phyloP scores from a whole-genome alignment of 2,329 filamentous ascomycete species.

The Epichloe gansuensis region DNA sequence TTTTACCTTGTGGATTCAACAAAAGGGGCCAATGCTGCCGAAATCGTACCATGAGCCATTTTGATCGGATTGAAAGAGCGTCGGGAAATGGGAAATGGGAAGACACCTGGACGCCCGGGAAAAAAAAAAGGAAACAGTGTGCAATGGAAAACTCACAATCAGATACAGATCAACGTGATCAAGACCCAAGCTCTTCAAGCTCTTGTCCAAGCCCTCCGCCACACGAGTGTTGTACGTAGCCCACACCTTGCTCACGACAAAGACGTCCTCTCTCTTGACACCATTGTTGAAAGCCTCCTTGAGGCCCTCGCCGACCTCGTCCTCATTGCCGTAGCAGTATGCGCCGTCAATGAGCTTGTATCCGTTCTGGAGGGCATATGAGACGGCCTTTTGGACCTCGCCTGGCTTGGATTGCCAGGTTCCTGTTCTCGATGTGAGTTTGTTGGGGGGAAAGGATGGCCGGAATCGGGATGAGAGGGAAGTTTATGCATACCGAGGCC shows the following conservation, averaged over 20 bases:
- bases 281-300: slow-evolving; percentile 58
- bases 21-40: slow-evolving; percentile 67
- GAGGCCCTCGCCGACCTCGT: slow-evolving; percentile 68
- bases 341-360: slow-evolving; percentile 57
- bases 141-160: slow-evolving; percentile 32
- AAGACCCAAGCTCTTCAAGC: slow-evolving; percentile 58
- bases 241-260: slow-evolving; percentile 80
- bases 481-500: slow-evolving; percentile 40
- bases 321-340: slow-evolving; percentile 70
- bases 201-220: slow-evolving; percentile 58
- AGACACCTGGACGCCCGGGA: neutral
- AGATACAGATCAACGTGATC: slow-evolving; percentile 74
- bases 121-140: neutral
- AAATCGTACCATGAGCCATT: neutral
- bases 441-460: neutral
- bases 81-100: neutral
- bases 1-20: slow-evolving; percentile 60
- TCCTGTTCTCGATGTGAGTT: slow-evolving; percentile 25
- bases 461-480: neutral
- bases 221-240: slow-evolving; percentile 62
- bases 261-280: slow-evolving; percentile 64
- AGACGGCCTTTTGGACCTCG: slow-evolving; percentile 44
- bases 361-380: slow-evolving; percentile 41
- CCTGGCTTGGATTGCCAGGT: slow-evolving; percentile 52
- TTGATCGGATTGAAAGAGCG: neutral